Evolutionary conservation across 169 alveolate genomes (phyloP).

Genomic region (Plasmodium gaboni): DNA sequence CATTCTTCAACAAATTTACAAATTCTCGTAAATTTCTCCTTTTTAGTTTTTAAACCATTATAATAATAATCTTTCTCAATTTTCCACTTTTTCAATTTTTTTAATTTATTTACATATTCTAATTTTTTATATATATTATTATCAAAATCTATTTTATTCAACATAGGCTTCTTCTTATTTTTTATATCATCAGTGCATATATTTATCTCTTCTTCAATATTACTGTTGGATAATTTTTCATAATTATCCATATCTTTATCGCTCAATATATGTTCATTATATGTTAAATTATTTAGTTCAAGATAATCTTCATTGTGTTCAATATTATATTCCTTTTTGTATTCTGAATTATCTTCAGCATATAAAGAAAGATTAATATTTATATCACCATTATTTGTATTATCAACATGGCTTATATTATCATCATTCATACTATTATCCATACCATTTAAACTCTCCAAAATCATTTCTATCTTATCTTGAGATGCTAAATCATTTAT

Average conservation of each 20-base stretch:
- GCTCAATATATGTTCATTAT: too few relatives aligned
- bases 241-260: too few relatives aligned
- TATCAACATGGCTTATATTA: not conserved
- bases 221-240: too few relatives aligned
- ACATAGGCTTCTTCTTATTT: not conserved
- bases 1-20: not conserved
- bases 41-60: constrained; percentile 29
- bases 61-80: constrained; percentile 27
- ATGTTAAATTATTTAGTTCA: too few relatives aligned
- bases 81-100: constrained; percentile 1
- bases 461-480: too few relatives aligned
- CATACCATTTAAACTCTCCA: too few relatives aligned
- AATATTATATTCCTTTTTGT: not conserved
- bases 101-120: constrained; percentile 43
- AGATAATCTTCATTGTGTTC: too few relatives aligned
- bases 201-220: too few relatives aligned
- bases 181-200: not conserved
- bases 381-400: not conserved
- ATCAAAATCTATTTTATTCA: too few relatives aligned
- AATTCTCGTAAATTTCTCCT: constrained; percentile 9
- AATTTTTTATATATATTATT: constrained; percentile 31
- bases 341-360: not conserved
- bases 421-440: too few relatives aligned
- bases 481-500: too few relatives aligned
- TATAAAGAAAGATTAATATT: not conserved